Percentiles rank a stretch among this genome's conserved stretches.
Evolutionary conservation across 768 basidiomycete species (phyloP).

Genomic region (Termitomyces sp.): DNA sequence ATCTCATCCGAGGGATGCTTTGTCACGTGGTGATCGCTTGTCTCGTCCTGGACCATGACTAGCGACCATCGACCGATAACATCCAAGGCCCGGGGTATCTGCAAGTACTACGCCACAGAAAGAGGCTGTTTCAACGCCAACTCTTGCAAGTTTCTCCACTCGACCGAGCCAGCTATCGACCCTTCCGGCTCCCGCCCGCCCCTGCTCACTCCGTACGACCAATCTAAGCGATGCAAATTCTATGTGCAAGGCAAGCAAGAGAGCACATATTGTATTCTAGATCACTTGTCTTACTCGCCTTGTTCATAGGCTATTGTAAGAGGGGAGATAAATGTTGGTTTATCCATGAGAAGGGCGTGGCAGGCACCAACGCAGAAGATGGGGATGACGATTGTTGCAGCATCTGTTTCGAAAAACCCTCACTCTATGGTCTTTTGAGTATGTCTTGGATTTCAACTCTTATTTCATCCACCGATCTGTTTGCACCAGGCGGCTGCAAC

Average conservation of each 20-base stretch:
- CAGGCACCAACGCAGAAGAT: slow-evolving; percentile 16
- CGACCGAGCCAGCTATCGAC: slow-evolving; percentile 23
- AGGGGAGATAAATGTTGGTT: slow-evolving; percentile 76
- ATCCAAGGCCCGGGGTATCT: slow-evolving; percentile 66
- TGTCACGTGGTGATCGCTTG: slow-evolving; percentile 4
- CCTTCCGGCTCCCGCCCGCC: slow-evolving; percentile 26
- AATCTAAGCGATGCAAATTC: slow-evolving; percentile 63
- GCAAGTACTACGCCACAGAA: slow-evolving; percentile 56
- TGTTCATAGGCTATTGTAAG: slow-evolving; percentile 57
- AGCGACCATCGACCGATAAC: slow-evolving; percentile 52
- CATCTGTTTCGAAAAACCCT: slow-evolving; percentile 73
- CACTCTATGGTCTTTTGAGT: slow-evolving; percentile 66
- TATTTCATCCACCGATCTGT: neutral
- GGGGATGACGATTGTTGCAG: slow-evolving; percentile 53
- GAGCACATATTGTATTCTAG: neutral
- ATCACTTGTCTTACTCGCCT: neutral
- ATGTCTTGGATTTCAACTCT: slow-evolving; percentile 12
- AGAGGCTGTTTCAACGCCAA: slow-evolving; percentile 69
- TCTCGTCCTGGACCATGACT: slow-evolving; percentile 10
- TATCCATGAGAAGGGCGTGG: slow-evolving; percentile 34
- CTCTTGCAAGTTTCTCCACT: slow-evolving; percentile 76
- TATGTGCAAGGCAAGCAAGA: slow-evolving; percentile 47
- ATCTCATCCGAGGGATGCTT: neutral
- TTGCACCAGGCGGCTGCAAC: slow-evolving; percentile 54
- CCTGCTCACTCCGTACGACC: slow-evolving; percentile 61